A percentile compares a stretch with the other conserved stretches of the same genome.
phyloP scores from a whole-genome alignment of 1,284 basidiomycete genomes.

The Ustilago sp. region DNA sequence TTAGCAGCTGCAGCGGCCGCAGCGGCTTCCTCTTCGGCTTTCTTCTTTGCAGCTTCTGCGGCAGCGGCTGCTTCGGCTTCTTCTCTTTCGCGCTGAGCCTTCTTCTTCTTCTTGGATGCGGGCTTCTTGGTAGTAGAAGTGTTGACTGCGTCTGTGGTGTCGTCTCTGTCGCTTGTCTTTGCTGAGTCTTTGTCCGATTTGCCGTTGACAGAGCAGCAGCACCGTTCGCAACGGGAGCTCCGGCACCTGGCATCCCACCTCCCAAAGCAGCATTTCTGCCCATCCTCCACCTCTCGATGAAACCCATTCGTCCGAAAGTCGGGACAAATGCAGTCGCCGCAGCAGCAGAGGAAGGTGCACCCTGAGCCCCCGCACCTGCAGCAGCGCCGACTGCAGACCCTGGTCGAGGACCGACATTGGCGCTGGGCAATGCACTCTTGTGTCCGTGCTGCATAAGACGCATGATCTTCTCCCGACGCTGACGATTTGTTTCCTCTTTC shows the following conservation, averaged over 20 bases:
- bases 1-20: conserved; percentile 37
- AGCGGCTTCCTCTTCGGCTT: conserved; percentile 43
- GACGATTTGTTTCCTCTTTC: conserved; percentile 50
- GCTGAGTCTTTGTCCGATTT: conserved; percentile 40
- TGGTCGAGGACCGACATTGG: neutral
- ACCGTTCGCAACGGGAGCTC: conserved; percentile 20
- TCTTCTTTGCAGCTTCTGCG: conserved; percentile 49
- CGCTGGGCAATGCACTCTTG: conserved; percentile 10
- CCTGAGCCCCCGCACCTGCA: neutral
- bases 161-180: conserved; percentile 47
- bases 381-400: conserved; percentile 4
- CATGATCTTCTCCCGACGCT: conserved; percentile 63
- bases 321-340: conserved; percentile 49
- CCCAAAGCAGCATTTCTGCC: conserved; percentile 50
- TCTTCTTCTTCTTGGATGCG: conserved; percentile 56
- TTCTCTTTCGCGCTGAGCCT: conserved; percentile 52
- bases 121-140: conserved; percentile 42
- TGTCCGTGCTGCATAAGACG: conserved; percentile 62
- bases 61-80: conserved; percentile 50
- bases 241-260: conserved; percentile 11
- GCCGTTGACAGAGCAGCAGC: conserved; percentile 15
- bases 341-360: conserved; percentile 8
- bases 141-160: conserved; percentile 24
- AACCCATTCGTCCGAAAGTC: conserved; percentile 59
- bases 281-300: conserved; percentile 61